These are phyloP conservation scores for Hysterangium stoloniferum DNA, from an alignment of 768 basidiomycete species.

Conservation along the genomic window DNA sequence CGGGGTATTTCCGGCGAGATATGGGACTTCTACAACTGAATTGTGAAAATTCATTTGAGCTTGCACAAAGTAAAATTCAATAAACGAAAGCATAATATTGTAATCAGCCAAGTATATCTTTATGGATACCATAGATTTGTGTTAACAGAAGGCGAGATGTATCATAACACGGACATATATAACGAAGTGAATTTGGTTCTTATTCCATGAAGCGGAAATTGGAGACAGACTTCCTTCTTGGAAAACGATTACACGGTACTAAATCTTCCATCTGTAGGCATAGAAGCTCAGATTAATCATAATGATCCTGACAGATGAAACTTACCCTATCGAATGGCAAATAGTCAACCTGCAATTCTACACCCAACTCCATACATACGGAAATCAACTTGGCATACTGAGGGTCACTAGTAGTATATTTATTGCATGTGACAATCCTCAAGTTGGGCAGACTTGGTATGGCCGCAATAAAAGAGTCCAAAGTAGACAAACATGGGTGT, in stretches of 20 bases:
- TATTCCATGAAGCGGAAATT: not conserved
- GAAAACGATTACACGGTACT: not conserved
- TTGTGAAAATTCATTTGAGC: not conserved
- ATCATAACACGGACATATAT: not conserved
- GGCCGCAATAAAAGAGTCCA: slow-evolving; percentile 25
- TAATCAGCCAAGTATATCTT: not conserved
- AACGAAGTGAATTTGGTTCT: not conserved
- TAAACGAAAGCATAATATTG: not conserved
- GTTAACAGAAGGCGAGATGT: not conserved
- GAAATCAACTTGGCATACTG: slow-evolving; percentile 21
- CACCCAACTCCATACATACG: slow-evolving; percentile 23
- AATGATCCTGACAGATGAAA: not conserved
- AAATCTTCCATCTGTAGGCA: not conserved
- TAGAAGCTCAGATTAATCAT: not conserved
- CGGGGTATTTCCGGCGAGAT: slow-evolving; percentile 53
- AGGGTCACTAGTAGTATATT: slow-evolving; percentile 13
- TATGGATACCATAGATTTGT: not conserved
- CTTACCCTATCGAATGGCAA: slow-evolving; percentile 32
- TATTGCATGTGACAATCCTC: slow-evolving; percentile 30
- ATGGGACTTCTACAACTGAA: slow-evolving; percentile 41
- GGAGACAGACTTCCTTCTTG: not conserved
- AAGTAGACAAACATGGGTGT: slow-evolving; percentile 18
- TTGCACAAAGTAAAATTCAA: not conserved
- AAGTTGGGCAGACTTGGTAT: slow-evolving; percentile 28
- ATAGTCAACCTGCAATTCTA: slow-evolving; percentile 23